Conservation (phyloP, 768 basidiomycete genomes). For the Dioszegia hungarica region DNA sequence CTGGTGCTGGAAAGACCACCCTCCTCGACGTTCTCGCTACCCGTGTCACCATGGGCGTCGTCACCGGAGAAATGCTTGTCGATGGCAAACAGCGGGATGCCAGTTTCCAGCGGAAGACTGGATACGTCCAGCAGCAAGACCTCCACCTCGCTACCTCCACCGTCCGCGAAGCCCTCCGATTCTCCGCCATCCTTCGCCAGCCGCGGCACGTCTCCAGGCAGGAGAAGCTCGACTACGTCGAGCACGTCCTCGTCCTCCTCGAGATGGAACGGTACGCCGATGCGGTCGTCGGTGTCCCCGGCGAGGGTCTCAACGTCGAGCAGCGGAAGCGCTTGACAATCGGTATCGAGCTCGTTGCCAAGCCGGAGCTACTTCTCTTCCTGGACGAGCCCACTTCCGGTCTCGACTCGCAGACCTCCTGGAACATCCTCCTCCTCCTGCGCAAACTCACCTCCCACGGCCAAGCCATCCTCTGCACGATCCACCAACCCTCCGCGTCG, state of each 20-base stretch:
- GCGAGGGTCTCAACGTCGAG: conserved; percentile 47
- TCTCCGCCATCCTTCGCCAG: conserved; percentile 51
- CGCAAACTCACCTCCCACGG: conserved; percentile 51
- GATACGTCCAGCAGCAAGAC: conserved; percentile 52
- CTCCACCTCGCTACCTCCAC: conserved; percentile 49
- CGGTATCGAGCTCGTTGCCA: conserved; percentile 51
- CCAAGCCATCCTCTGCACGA: conserved; percentile 51
- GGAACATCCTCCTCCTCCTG: conserved; percentile 64
- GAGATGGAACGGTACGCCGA: conserved; percentile 49
- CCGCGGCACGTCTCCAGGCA: conserved; percentile 43
- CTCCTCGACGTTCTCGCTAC: conserved; percentile 47
- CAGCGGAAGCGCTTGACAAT: conserved; percentile 35
- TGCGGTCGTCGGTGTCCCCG: conserved; percentile 48
- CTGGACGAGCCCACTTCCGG: conserved; percentile 54
- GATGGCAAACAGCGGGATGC: conserved; percentile 50
- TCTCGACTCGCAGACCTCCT: conserved; percentile 74
- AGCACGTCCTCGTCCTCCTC: conserved; percentile 51
- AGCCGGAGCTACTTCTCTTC: conserved; percentile 52
- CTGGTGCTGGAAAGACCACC: conserved; percentile 52
- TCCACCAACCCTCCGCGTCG: conserved; percentile 62
- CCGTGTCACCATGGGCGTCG: conserved; percentile 51
- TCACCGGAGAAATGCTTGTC: conserved; percentile 53
- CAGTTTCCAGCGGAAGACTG: conserved; percentile 52
- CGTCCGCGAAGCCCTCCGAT: conserved; percentile 52
- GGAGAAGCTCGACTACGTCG: conserved; percentile 51